Conservation (phyloP, 345 rosid species). For the Turritis glabra region DNA sequence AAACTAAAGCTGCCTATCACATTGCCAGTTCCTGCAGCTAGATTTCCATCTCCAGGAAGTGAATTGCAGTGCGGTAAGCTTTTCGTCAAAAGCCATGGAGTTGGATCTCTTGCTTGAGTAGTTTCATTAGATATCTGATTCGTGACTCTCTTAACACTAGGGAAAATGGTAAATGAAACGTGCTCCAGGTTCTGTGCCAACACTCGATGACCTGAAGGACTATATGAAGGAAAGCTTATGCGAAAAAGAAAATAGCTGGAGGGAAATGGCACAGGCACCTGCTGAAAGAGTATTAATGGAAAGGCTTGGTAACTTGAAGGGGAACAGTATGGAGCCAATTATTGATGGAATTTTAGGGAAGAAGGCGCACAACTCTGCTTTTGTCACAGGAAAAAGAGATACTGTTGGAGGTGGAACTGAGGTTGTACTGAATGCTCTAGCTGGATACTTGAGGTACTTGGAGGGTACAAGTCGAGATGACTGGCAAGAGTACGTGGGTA, state of each 20-base stretch:
- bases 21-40: conserved; percentile 48
- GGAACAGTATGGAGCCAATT: conserved; percentile 20
- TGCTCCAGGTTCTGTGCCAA: conserved; percentile 75
- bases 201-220: conserved; percentile 60
- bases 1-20: conserved; percentile 48
- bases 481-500: conserved; percentile 84
- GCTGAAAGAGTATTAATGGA: conserved; percentile 52
- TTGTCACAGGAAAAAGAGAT: conserved; percentile 53
- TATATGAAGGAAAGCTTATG: conserved; percentile 46
- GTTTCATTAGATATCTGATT: conserved; percentile 23
- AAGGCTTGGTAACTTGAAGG: conserved; percentile 38
- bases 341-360: conserved; percentile 34
- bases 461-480: conserved; percentile 87
- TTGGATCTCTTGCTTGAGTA: neutral
- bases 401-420: conserved; percentile 74
- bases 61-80: conserved; percentile 77
- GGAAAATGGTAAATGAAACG: conserved; percentile 40
- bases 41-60: conserved; percentile 36
- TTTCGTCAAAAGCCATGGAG: neutral
- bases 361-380: conserved; percentile 56
- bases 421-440: conserved; percentile 60
- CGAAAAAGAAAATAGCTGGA: conserved; percentile 51
- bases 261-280: conserved; percentile 48
- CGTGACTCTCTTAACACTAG: conserved; percentile 29
- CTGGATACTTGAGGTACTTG: conserved; percentile 80